Base-by-base conservation (phyloP, 495 filamentous ascomycete genomes). In the Clohesyomyces aquaticus region DNA sequence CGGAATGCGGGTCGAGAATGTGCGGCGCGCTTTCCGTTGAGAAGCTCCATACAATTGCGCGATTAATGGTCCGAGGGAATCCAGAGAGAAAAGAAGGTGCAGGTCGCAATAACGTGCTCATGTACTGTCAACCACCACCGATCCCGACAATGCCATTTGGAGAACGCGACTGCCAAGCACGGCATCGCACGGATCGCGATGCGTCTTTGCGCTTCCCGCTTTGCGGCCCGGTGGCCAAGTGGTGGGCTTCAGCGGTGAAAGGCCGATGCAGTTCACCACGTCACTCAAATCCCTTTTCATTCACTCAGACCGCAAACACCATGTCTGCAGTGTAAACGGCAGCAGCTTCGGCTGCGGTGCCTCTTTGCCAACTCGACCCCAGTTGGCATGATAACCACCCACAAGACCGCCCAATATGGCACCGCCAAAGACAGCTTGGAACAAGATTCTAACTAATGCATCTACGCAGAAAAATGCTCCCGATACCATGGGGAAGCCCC, bases 341-440 rank as follows among this genome's bases (percentile, higher is more conserved):
- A 61, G 71, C 75, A 72, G 75, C 75, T 77, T 73, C 72, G 73
- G 75, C 75, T 77, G 75, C 67, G n/a, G 55, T 55, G 63, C 72
- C 67, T 72, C 54, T 27, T 53, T 22, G 64, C 69, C 72, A 62
- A 67, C 66, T 38, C 41, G 19, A 41, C 42, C 59, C 47, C 27
- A 29, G 63, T 65, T 67, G 71, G 49, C 62, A 63, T 57, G 55
- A 65, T 46, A 69, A 61, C 55, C 45, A 55, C 56, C 18, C 32
- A 59, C 53, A 29, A 67, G 52, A 66, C 61, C 61, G 69, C 67
- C 62, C 66, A 66, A 38, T 46, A 77, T 77, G 73, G 72, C 72
- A 61, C 69, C 69, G 35, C 72, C 72, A 47, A 77, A 75, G 70
- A 64, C 74, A 27, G 68, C 68, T 2, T 63, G 70, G 65, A 72